Evolutionary conservation across 768 basidiomycete genomes (phyloP).

Genomic region (Boletellus ananas): DNA sequence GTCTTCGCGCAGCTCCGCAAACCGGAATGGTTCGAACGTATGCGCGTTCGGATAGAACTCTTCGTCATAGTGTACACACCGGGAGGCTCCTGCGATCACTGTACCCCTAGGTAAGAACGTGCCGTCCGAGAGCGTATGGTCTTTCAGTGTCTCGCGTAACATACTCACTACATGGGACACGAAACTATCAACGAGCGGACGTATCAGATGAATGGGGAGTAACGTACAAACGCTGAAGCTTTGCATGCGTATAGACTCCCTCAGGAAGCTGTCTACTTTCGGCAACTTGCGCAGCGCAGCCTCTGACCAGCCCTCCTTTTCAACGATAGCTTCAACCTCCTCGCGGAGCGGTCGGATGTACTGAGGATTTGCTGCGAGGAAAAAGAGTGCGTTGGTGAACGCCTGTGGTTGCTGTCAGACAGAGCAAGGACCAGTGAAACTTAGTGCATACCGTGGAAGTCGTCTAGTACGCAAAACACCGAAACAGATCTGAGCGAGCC

Average conservation of each 20-base stretch:
- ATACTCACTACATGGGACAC: no score
- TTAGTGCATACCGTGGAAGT: neutral
- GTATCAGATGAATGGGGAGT: neutral
- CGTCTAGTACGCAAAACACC: neutral
- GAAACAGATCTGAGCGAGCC: neutral
- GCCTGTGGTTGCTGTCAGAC: neutral
- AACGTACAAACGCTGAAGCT: neutral
- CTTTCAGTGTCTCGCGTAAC: neutral
- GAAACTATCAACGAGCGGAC: neutral
- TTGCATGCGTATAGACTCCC: neutral
- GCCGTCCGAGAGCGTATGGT: neutral
- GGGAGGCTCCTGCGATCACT: neutral
- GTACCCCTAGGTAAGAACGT: neutral
- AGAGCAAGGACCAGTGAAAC: no score
- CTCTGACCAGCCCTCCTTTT: neutral
- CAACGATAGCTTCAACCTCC: neutral
- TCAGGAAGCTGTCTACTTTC: neutral
- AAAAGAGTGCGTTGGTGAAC: neutral
- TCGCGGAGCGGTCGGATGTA: neutral
- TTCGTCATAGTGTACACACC: neutral
- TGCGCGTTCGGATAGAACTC: neutral
- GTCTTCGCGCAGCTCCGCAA: neutral
- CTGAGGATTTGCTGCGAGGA: neutral
- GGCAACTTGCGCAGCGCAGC: neutral
- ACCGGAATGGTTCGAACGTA: neutral